Conservation (phyloP, 768 basidiomycete genomes). For the Termitomyces sp. region DNA sequence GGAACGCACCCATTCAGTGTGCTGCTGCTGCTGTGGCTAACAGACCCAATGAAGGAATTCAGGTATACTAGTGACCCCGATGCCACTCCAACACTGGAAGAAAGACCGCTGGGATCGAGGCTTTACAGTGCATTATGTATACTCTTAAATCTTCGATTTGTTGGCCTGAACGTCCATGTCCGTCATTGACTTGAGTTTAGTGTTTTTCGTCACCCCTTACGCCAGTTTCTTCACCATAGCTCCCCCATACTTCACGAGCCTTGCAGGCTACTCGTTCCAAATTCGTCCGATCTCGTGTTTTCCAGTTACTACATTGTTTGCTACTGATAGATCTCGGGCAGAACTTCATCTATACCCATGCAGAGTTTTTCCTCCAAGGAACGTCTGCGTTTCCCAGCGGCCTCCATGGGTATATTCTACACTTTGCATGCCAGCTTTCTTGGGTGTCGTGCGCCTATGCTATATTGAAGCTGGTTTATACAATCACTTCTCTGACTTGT, state of each 20-base stretch:
- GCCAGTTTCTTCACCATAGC: not conserved
- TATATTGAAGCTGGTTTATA: not conserved
- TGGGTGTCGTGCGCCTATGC: not conserved
- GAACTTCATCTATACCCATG: not conserved
- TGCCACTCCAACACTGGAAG: not conserved
- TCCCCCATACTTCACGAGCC: not conserved
- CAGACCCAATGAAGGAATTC: slow-evolving; percentile 5
- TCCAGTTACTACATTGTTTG: slow-evolving; percentile 2
- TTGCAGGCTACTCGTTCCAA: slow-evolving; percentile 1
- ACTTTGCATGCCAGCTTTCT: not conserved
- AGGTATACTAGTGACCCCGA: not conserved
- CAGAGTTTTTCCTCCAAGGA: slow-evolving; percentile 5
- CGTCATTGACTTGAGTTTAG: not conserved
- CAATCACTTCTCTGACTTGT: not conserved
- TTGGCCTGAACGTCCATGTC: slow-evolving; percentile 7
- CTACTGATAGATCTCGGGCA: slow-evolving; percentile 6
- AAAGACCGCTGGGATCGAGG: not conserved
- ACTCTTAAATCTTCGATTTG: not conserved
- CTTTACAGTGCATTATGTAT: slow-evolving; percentile 3
- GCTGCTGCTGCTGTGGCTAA: slow-evolving; percentile 1
- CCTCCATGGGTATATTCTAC: not conserved
- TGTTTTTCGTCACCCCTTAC: not conserved
- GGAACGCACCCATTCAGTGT: not conserved
- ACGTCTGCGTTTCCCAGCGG: slow-evolving; percentile 1
- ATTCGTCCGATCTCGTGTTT: slow-evolving; percentile 2